Percentiles rank a stretch among this genome's conserved stretches.
phyloP scores from a whole-genome alignment of 768 basidiomycete genomes.

The Agaricus blazei region DNA sequence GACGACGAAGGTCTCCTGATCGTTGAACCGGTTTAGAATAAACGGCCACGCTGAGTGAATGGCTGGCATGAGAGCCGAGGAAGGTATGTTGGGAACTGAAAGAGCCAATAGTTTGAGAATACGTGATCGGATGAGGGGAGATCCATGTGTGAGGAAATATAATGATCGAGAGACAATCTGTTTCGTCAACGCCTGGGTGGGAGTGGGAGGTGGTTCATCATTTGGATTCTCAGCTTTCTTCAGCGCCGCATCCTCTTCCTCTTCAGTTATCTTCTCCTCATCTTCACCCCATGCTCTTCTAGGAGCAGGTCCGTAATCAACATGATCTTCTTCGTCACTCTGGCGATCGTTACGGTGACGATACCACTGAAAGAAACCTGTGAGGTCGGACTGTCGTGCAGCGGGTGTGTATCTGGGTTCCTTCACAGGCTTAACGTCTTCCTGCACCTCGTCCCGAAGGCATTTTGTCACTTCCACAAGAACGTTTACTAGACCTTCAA shows the following conservation, averaged over 20 bases:
- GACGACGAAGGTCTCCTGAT: conserved; percentile 75
- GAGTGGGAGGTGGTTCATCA: conserved; percentile 53
- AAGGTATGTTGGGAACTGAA: conserved; percentile 67
- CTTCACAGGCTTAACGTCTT: conserved; percentile 32
- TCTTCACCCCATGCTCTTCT: conserved; percentile 48
- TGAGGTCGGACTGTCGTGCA: conserved; percentile 28
- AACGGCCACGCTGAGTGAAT: conserved; percentile 94
- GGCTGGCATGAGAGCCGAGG: conserved; percentile 74
- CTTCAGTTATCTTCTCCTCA: conserved; percentile 19
- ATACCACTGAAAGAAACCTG: conserved; percentile 65
- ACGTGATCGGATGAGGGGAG: conserved; percentile 78
- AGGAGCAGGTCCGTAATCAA: conserved; percentile 58
- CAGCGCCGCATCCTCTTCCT: conserved; percentile 16
- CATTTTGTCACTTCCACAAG: conserved; percentile 80
- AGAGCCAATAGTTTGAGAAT: conserved; percentile 73
- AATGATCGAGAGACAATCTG: conserved; percentile 85
- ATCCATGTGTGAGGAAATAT: conserved; percentile 88
- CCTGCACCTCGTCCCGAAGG: conserved; percentile 37
- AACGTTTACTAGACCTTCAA: conserved; percentile 85
- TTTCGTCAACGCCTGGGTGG: conserved; percentile 70
- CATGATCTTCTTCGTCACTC: conserved; percentile 30
- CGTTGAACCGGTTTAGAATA: conserved; percentile 76
- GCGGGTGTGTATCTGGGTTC: conserved; percentile 17
- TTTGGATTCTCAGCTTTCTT: conserved; percentile 28
- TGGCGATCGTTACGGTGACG: conserved; percentile 35